These are phyloP conservation scores for Dalbergia oliveri DNA, from an alignment of 306 rosid species.

Conservation along the genomic window DNA sequence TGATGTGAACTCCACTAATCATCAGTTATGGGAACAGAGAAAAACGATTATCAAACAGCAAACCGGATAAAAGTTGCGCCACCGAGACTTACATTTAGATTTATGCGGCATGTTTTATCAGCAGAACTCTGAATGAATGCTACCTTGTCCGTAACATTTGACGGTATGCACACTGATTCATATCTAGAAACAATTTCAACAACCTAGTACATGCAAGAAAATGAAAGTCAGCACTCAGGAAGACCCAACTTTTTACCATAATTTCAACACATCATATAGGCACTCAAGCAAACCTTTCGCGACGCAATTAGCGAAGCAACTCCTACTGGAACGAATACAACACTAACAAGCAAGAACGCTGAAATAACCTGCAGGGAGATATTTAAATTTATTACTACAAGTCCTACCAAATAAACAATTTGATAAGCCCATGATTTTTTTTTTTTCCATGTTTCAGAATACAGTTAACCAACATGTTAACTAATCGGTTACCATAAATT, in stretches of 20 bases:
- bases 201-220: constrained; percentile 62
- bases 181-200: constrained; percentile 78
- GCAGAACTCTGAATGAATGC: constrained; percentile 60
- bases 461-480: no score
- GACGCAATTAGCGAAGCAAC: constrained; percentile 84
- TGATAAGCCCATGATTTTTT: no score
- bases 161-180: constrained; percentile 68
- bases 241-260: constrained; percentile 35
- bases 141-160: constrained; percentile 42
- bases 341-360: constrained; percentile 79
- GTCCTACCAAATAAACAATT: not conserved
- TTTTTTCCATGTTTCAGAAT: no score
- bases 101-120: constrained; percentile 57
- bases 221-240: constrained; percentile 45
- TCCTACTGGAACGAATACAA: constrained; percentile 86
- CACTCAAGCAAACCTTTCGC: constrained; percentile 64
- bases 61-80: not conserved
- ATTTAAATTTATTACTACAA: constrained; percentile 2
- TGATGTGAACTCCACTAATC: constrained; percentile 9
- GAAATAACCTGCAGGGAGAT: constrained; percentile 79
- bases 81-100: constrained; percentile 50
- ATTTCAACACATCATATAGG: constrained; percentile 24
- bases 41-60: constrained; percentile 3
- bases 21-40: not conserved
- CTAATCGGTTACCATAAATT: no score